These are phyloP conservation scores for Xerocomellus intermedius DNA, from an alignment of 768 basidiomycete species.

Conservation along the genomic window DNA sequence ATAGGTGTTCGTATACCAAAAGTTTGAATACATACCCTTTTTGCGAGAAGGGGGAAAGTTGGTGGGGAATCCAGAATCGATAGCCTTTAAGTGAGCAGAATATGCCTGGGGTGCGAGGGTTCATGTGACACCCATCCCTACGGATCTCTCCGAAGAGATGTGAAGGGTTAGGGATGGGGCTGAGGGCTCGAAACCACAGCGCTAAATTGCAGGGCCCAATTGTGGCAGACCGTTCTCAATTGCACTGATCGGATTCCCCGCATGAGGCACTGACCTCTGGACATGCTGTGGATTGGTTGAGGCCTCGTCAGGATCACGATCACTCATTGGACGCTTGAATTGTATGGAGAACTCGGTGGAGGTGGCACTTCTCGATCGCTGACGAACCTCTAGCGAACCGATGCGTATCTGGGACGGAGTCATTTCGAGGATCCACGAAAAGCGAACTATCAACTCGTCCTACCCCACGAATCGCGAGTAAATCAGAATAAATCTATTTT, in stretches of 20 bases:
- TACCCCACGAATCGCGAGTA: no score
- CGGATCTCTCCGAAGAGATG: background rate
- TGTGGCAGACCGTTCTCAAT: background rate
- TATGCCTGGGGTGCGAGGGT: background rate
- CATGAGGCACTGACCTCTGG: background rate
- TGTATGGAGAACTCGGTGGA: background rate
- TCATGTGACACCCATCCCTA: background rate
- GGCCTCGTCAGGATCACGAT: no score
- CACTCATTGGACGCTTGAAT: background rate
- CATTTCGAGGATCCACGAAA: background rate
- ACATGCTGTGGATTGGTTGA: background rate
- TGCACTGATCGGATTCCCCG: background rate
- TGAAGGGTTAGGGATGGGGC: background rate
- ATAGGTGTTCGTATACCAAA: background rate
- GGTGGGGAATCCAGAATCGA: background rate
- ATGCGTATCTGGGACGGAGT: background rate
- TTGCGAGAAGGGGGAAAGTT: background rate
- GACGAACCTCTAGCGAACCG: background rate
- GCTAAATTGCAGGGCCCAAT: background rate
- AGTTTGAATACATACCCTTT: background rate
- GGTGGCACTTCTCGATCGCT: no score
- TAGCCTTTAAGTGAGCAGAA: background rate
- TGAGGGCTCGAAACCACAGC: background rate
- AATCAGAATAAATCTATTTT: no score
- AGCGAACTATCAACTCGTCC: no score